Evolutionary conservation across 202 grass and related monocot species (phyloP).

Genomic region (Panicum hallii): DNA sequence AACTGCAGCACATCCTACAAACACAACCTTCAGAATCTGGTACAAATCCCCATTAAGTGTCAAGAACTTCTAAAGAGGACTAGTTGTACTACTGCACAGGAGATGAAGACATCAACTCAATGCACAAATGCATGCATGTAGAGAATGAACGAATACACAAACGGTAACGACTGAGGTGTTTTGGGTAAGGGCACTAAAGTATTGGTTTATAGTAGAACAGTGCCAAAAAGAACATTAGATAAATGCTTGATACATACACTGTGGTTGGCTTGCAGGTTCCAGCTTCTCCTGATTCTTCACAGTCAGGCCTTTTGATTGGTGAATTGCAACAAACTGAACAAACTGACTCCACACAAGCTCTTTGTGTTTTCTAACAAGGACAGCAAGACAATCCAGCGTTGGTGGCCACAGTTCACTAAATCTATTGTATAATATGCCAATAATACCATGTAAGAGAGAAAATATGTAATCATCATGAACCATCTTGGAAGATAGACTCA

Average conservation of each 20-base stretch:
- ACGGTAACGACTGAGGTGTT: not conserved
- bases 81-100: not conserved
- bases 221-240: conserved; percentile 23
- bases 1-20: not conserved
- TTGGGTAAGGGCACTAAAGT: not conserved
- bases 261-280: conserved; percentile 55
- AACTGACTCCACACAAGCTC: conserved; percentile 79
- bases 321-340: conserved; percentile 60
- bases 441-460: conserved; percentile 83
- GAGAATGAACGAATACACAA: not conserved
- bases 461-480: conserved; percentile 72
- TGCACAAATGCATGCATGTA: conserved; percentile 23
- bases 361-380: conserved; percentile 77
- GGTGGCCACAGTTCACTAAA: conserved; percentile 88
- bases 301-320: conserved; percentile 58
- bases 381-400: conserved; percentile 68
- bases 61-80: conserved; percentile 10
- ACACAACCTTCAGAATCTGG: not conserved
- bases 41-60: conserved; percentile 2
- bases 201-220: conserved; percentile 27
- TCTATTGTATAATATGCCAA: conserved; percentile 88
- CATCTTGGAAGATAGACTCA: conserved; percentile 67
- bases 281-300: conserved; percentile 49
- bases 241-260: conserved; percentile 53
- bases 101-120: conserved; percentile 23